phyloP scores from a whole-genome alignment of 75 land plant species.

The Azolla pinnata region DNA sequence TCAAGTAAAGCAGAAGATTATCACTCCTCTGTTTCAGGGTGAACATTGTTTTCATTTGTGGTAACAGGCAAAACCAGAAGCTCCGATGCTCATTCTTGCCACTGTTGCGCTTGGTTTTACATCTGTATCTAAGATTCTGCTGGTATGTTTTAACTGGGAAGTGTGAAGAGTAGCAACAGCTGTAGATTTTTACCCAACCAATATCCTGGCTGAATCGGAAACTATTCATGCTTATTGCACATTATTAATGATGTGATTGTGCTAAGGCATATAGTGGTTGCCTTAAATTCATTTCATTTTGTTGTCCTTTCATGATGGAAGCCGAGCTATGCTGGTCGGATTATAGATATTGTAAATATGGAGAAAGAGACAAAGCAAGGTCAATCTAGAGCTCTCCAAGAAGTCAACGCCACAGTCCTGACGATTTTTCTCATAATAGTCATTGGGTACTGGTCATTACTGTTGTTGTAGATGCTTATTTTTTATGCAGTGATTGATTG shows the following conservation, averaged over 20 bases:
- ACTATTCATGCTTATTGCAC: too few relatives aligned
- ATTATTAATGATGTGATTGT: too few relatives aligned
- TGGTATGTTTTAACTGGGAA: too few relatives aligned
- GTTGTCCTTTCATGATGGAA: constrained; percentile 34
- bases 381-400: constrained; percentile 48
- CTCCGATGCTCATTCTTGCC: constrained; percentile 55
- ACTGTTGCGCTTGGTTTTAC: constrained; percentile 77
- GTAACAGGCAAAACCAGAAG: constrained; percentile 83
- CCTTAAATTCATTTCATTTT: too few relatives aligned
- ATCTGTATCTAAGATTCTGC: constrained; percentile 63
- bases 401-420: constrained; percentile 56
- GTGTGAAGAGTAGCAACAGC: too few relatives aligned
- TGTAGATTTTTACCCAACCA: too few relatives aligned
- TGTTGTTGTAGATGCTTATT: too few relatives aligned
- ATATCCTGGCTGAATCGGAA: too few relatives aligned
- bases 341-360: constrained; percentile 84
- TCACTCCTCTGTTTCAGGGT: neutral
- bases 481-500: too few relatives aligned
- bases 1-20: neutral
- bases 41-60: neutral
- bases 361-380: constrained; percentile 51
- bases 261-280: too few relatives aligned
- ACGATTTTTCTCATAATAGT: constrained; percentile 60
- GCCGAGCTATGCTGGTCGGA: constrained; percentile 92
- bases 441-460: constrained; percentile 77